A percentile compares a stretch with the other conserved stretches of the same genome.
phyloP scores from a whole-genome alignment of 371 early-diverging fungal species.

The Parasitella parasitica region DNA sequence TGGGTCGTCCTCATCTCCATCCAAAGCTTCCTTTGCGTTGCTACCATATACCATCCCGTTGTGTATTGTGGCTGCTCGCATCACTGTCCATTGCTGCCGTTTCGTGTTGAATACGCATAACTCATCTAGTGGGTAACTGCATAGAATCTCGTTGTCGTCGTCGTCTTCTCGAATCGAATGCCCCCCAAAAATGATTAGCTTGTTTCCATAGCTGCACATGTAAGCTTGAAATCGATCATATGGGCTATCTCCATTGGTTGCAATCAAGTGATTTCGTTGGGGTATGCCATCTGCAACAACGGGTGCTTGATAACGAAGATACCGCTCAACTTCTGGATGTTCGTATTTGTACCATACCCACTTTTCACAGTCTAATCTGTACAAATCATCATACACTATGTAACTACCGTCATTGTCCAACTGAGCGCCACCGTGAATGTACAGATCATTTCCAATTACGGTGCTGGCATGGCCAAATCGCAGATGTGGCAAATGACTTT shows the following conservation, averaged over 20 bases:
- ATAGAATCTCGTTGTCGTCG: slow-evolving; percentile 25
- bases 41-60: background rate
- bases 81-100: slow-evolving; percentile 9
- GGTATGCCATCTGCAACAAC: background rate
- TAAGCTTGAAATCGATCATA: slow-evolving; percentile 31
- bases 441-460: slow-evolving; percentile 34
- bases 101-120: slow-evolving; percentile 19
- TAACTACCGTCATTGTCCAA: slow-evolving; percentile 31
- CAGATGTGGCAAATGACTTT: slow-evolving; percentile 25
- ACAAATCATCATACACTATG: slow-evolving; percentile 33
- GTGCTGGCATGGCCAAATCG: slow-evolving; percentile 38
- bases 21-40: background rate
- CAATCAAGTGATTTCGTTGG: slow-evolving; percentile 10
- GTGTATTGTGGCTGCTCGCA: background rate
- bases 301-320: slow-evolving; percentile 3
- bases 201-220: slow-evolving; percentile 21
- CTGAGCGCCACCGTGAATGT: slow-evolving; percentile 46
- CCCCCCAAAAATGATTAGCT: slow-evolving; percentile 34
- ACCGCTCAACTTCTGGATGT: slow-evolving; percentile 30
- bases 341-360: slow-evolving; percentile 40
- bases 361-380: slow-evolving; percentile 25
- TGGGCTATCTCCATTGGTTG: slow-evolving; percentile 29
- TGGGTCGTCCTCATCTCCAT: slow-evolving; percentile 2
- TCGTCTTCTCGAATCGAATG: slow-evolving; percentile 34
- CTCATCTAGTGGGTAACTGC: slow-evolving; percentile 24